A percentile compares a stretch with the other conserved stretches of the same genome.
These are phyloP conservation scores for Kwoniella newhampshirensis DNA, from an alignment of 768 basidiomycete genomes.

Conservation along the genomic window DNA sequence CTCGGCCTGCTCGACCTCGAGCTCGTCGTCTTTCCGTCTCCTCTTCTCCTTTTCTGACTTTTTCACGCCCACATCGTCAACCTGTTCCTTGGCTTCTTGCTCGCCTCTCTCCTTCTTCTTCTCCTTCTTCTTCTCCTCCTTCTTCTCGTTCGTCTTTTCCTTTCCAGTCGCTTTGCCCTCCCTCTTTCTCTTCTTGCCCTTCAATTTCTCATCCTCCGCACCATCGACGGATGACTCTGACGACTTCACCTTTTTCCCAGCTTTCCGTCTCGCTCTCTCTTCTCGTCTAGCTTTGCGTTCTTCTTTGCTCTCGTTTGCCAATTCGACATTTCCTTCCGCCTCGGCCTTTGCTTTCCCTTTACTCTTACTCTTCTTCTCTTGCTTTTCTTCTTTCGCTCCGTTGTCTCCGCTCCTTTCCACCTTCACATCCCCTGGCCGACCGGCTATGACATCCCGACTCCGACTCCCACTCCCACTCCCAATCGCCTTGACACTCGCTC, in stretches of 20 bases:
- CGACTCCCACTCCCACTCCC: slow-evolving; percentile 1
- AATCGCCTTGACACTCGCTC: background rate
- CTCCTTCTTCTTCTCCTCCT: background rate
- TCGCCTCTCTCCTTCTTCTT: background rate
- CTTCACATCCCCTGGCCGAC: background rate
- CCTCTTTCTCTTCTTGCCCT: slow-evolving; percentile 2
- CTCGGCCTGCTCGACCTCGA: slow-evolving; percentile 14
- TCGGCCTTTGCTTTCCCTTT: slow-evolving; percentile 3
- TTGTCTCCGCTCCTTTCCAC: background rate
- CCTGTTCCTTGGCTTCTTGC: background rate
- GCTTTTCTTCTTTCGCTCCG: slow-evolving; percentile 1
- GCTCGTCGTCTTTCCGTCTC: slow-evolving; percentile 4
- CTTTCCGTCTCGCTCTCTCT: slow-evolving; percentile 19
- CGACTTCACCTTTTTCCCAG: slow-evolving; percentile 8
- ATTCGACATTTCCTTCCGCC: background rate
- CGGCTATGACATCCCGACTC: background rate
- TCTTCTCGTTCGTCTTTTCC: background rate
- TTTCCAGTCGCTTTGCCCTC: slow-evolving; percentile 2
- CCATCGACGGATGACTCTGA: background rate
- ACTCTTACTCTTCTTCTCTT: background rate
- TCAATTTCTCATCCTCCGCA: background rate
- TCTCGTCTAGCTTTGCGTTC: slow-evolving; percentile 15
- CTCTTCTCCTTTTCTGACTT: slow-evolving; percentile 1
- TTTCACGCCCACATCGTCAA: background rate
- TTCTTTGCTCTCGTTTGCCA: slow-evolving; percentile 10